A percentile compares a stretch with the other conserved stretches of the same genome.
These are phyloP conservation scores for Flaveria sonorensis DNA, from an alignment of 129 eudicot genomes.

Conservation along the genomic window DNA sequence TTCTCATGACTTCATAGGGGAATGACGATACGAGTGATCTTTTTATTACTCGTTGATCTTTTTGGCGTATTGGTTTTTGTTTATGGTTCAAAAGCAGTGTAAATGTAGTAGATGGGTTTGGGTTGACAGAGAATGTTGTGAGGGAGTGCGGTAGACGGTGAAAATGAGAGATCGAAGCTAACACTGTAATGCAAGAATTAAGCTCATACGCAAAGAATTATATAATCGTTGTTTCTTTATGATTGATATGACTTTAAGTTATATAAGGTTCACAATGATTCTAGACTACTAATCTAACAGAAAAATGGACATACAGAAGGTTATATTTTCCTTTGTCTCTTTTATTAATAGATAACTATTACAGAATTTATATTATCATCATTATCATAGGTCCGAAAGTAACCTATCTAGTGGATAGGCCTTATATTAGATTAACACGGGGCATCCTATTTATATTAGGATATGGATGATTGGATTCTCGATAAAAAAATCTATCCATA, in stretches of 20 bases:
- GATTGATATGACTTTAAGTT: neutral
- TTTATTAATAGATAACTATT: neutral
- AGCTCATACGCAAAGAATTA: neutral
- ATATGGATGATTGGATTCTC: neutral
- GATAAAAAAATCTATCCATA: neutral
- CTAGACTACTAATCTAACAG: neutral
- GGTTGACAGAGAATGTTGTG: neutral
- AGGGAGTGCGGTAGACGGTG: neutral
- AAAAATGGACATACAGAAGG: neutral
- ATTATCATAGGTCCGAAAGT: neutral
- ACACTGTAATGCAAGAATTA: neutral
- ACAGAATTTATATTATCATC: neutral
- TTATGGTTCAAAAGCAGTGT: neutral
- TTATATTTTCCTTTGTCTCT: neutral
- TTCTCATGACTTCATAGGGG: neutral
- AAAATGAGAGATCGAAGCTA: neutral
- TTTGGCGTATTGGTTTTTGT: neutral
- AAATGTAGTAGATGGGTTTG: constrained; percentile 8
- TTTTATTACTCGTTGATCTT: neutral
- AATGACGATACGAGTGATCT: neutral
- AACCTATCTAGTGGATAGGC: neutral
- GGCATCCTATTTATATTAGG: neutral
- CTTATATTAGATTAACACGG: neutral
- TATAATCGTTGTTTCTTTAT: neutral
- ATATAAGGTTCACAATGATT: neutral